A percentile compares a stretch with the other conserved stretches of the same genome.
These are phyloP conservation scores for Diaporthe caulivora DNA, from an alignment of 2,329 filamentous ascomycete genomes.

Conservation along the genomic window DNA sequence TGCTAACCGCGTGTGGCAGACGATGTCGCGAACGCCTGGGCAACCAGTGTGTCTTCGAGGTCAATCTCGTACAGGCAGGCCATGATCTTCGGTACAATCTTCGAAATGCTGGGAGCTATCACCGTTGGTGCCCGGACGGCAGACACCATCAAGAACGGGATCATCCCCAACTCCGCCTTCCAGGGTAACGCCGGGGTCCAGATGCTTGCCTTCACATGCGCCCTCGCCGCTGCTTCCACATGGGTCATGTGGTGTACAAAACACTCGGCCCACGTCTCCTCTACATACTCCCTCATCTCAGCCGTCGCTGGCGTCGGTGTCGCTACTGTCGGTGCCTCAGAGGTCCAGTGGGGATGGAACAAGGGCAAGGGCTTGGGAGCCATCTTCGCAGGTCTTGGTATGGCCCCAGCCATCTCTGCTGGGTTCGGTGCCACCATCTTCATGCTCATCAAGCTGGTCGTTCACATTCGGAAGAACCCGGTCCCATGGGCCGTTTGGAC, in stretches of 20 bases:
- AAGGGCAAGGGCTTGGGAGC: conserved; percentile 76
- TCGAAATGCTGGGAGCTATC: conserved; percentile 77
- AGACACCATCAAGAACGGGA: conserved; percentile 84
- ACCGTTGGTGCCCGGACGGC: conserved; percentile 77
- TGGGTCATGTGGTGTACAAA: conserved; percentile 88
- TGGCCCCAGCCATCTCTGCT: conserved; percentile 77
- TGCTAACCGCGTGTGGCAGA: conserved; percentile 58
- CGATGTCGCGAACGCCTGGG: conserved; percentile 88
- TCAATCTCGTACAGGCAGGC: conserved; percentile 79
- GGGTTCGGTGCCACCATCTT: conserved; percentile 54
- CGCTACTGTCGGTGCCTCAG: conserved; percentile 70
- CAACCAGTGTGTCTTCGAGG: conserved; percentile 83
- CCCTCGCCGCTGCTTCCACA: conserved; percentile 72
- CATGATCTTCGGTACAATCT: conserved; percentile 74
- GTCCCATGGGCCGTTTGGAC: conserved; percentile 79
- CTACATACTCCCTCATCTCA: conserved; percentile 79
- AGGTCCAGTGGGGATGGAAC: conserved; percentile 80
- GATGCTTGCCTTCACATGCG: conserved; percentile 76
- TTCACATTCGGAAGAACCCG: conserved; percentile 79
- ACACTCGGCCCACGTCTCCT: conserved; percentile 79
- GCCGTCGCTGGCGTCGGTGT: conserved; percentile 78
- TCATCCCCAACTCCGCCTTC: conserved; percentile 73
- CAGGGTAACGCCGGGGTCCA: conserved; percentile 72
- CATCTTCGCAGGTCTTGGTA: conserved; percentile 78
- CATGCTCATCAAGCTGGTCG: conserved; percentile 58